A percentile compares a stretch with the other conserved stretches of the same genome.
Conservation (phyloP, 106 monocot species). For the Apostasia shenzhenica region DNA sequence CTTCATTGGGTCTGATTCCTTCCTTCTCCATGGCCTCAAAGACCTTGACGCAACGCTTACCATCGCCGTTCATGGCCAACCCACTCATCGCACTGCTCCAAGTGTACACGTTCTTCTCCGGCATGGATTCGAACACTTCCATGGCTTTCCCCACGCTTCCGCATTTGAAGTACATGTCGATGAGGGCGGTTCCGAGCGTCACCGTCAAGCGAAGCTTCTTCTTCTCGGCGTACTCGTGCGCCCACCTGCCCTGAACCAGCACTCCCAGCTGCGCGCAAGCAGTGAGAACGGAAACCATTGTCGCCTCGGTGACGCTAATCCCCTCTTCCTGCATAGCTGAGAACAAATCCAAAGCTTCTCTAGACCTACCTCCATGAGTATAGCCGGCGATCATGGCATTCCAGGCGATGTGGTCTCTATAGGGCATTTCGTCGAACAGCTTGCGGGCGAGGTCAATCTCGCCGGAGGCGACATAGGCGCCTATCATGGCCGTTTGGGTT, state of each 20-base stretch:
- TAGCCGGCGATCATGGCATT: constrained; percentile 84
- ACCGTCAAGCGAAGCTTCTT: constrained; percentile 36
- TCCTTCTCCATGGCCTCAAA: constrained; percentile 46
- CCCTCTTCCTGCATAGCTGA: constrained; percentile 42
- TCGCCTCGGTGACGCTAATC: constrained; percentile 37
- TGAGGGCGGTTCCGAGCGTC: constrained; percentile 54
- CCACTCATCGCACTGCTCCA: constrained; percentile 70
- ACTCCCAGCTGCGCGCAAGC: constrained; percentile 68
- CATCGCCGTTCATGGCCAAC: constrained; percentile 64
- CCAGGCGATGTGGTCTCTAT: constrained; percentile 58
- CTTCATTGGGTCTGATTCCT: constrained; percentile 36
- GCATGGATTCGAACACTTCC: constrained; percentile 60
- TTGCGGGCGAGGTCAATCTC: constrained; percentile 38
- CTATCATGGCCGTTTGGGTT: constrained; percentile 43
- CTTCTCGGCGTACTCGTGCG: constrained; percentile 38
- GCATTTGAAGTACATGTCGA: constrained; percentile 90
- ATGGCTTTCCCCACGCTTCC: constrained; percentile 42
- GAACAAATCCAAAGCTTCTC: constrained; percentile 49
- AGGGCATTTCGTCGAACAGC: constrained; percentile 70
- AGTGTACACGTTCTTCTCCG: constrained; percentile 67
- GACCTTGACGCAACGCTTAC: constrained; percentile 34
- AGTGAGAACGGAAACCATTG: constrained; percentile 66
- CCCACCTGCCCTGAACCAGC: constrained; percentile 64
- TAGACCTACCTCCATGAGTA: constrained; percentile 25
- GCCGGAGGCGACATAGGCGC: constrained; percentile 33